phyloP scores from a whole-genome alignment of 2,329 filamentous ascomycete species.

The Pseudocercospora pini-densiflorae region DNA sequence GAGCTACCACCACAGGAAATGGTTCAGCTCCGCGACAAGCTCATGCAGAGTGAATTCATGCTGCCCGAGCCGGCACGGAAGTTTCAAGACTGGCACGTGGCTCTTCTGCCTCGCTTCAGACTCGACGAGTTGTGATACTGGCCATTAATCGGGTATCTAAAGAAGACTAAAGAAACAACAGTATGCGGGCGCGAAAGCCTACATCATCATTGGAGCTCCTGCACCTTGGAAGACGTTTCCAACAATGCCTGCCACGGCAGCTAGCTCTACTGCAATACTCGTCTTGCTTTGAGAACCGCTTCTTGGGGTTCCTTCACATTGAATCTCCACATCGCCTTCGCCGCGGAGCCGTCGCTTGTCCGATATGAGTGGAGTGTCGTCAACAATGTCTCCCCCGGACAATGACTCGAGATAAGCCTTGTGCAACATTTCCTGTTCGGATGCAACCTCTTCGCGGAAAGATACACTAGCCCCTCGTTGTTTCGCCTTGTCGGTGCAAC shows the following conservation, averaged over 20 bases:
- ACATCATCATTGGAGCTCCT: neutral
- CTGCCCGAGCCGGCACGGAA: constrained; percentile 30
- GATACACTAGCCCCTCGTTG: neutral
- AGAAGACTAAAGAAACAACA: too few relatives aligned
- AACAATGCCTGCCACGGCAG: neutral
- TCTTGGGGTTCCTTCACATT: neutral
- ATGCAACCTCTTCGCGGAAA: neutral
- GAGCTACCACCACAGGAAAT: constrained; percentile 32
- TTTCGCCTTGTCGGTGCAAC: neutral
- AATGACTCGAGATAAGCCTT: neutral
- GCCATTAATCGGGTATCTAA: neutral
- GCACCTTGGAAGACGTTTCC: neutral
- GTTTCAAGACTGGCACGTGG: constrained; percentile 32
- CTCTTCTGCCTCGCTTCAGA: constrained; percentile 26
- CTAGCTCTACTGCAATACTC: neutral
- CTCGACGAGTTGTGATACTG: constrained; percentile 16
- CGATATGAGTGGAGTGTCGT: neutral
- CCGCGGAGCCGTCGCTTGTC: neutral
- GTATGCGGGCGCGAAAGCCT: neutral
- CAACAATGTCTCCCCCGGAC: neutral
- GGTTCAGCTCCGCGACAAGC: constrained; percentile 50
- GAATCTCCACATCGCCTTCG: neutral
- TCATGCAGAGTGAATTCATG: constrained; percentile 32
- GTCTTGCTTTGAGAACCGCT: neutral
- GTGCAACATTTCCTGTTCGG: neutral